phyloP scores from a whole-genome alignment of 176 grass and related monocot species.

The Neostapfia colusana region DNA sequence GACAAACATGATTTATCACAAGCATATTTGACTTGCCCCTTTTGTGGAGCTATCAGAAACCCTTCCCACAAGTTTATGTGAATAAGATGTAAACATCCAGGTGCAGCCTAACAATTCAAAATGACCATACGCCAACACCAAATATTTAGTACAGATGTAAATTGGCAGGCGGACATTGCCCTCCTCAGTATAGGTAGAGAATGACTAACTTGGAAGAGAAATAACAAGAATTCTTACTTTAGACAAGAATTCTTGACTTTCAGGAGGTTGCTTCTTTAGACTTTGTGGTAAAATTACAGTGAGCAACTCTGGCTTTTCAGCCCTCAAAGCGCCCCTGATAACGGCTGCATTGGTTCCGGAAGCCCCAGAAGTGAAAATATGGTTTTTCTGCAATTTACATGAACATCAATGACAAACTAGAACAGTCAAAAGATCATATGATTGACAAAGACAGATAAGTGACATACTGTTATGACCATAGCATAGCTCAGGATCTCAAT shows the following conservation, averaged over 20 bases:
- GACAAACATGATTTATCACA: no score
- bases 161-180: neutral
- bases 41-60: no score
- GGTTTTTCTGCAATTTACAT: conserved; percentile 82
- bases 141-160: neutral
- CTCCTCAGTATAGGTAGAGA: neutral
- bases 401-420: conserved; percentile 1
- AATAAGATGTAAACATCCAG: no score
- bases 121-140: neutral
- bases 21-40: no score
- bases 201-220: conserved; percentile 12
- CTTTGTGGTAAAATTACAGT: conserved; percentile 99
- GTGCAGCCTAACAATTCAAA: no score
- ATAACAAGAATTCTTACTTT: conserved; percentile 63
- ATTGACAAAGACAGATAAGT: conserved; percentile 1
- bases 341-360: conserved; percentile 98
- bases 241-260: conserved; percentile 92
- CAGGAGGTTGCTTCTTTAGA: conserved; percentile 87
- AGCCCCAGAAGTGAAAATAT: conserved; percentile 98
- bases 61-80: no score
- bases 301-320: conserved; percentile 92
- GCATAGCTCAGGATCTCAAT: conserved; percentile 99
- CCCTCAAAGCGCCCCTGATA: conserved; percentile 99
- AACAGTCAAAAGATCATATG: conserved; percentile 9
- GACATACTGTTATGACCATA: conserved; percentile 96